Evolutionary conservation across 2,329 filamentous ascomycete genomes (phyloP).

Genomic region (Pyrenophora graminea): DNA sequence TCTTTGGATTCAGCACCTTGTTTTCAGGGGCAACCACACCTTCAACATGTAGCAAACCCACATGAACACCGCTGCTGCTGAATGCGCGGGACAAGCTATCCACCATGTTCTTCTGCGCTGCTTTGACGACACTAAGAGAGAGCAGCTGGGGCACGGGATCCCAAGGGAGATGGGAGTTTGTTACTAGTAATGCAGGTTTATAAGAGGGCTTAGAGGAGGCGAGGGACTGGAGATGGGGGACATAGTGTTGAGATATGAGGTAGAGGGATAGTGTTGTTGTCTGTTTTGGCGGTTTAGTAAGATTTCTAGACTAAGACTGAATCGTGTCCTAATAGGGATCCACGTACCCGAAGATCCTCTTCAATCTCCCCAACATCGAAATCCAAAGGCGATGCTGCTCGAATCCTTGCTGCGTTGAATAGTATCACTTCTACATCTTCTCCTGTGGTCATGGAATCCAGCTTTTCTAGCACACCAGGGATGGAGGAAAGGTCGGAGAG

Average conservation of each 20-base stretch:
- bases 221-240: slow-evolving; percentile 49
- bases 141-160: slow-evolving; percentile 55
- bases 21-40: slow-evolving; percentile 50
- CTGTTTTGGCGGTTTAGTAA: slow-evolving; percentile 25
- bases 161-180: slow-evolving; percentile 54
- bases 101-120: slow-evolving; percentile 57
- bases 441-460: slow-evolving; percentile 41
- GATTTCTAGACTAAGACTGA: too few species aligned
- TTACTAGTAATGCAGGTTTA: slow-evolving; percentile 56
- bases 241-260: slow-evolving; percentile 52
- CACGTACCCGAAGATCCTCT: slow-evolving; percentile 54
- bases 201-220: slow-evolving; percentile 35
- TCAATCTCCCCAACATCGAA: slow-evolving; percentile 53
- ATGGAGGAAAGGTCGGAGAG: slow-evolving; percentile 49
- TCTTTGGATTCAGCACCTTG: slow-evolving; percentile 50
- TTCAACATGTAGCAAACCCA: slow-evolving; percentile 54
- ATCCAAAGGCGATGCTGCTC: slow-evolving; percentile 49
- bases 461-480: slow-evolving; percentile 46
- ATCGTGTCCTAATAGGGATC: background rate
- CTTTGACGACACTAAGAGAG: slow-evolving; percentile 56
- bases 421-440: slow-evolving; percentile 54
- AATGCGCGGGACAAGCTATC: slow-evolving; percentile 52
- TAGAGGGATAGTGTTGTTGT: slow-evolving; percentile 56
- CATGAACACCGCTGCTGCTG: slow-evolving; percentile 50
- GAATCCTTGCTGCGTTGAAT: slow-evolving; percentile 59